Base-by-base conservation (phyloP, 2,329 filamentous ascomycete genomes). In the Didymella arachidicola region DNA sequence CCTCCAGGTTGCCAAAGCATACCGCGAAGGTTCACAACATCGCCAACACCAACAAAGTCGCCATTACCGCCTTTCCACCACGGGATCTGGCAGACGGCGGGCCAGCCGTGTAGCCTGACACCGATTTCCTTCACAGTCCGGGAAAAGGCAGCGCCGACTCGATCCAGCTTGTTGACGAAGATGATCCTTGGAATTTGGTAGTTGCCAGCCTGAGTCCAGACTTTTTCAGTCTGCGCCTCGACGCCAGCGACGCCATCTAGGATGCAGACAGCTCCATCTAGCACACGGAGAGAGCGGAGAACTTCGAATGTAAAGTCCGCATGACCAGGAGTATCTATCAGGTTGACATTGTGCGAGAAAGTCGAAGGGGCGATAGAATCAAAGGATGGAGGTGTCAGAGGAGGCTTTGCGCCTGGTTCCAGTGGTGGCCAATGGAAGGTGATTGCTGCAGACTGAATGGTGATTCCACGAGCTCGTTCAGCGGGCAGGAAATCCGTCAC, bases 291-390 rank as follows among this genome's bases (percentile, higher is more conserved):
- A 30, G 94, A 98, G 12, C 95, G 87, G 65, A 97, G 85, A 2
- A 98, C 95, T 76, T 99, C 95, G 71, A 98, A 98, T 0, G 94
- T 93, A 70, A 99, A 99, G 75, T 99, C 95, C 22, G 96, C 93
- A 73, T 99, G 95, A 1, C 95, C 95, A 2, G 95, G 95, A 0
- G 95, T 98, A 75, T 99, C 95, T 60, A 99, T 98, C 19, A 76
- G 67, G 51, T 76, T 77, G 53, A 74, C 65, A 34, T 75, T 77
- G 73, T 94, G 87, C 1, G 86, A 76, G 7, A 80, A 74, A 7
- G 80, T 78, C 44, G 84, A 87, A 54, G 79, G 79, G 7, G 86
- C 77, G 8, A 65, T 55, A 7, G 58, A 58, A 5, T 72, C 68
- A 53, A 71, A 71, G 6, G 66, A 62, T 36, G 61, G 0, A 74